These are phyloP conservation scores for Trypanosoma conorhini DNA, from an alignment of 208 protist genomes.

Conservation along the genomic window DNA sequence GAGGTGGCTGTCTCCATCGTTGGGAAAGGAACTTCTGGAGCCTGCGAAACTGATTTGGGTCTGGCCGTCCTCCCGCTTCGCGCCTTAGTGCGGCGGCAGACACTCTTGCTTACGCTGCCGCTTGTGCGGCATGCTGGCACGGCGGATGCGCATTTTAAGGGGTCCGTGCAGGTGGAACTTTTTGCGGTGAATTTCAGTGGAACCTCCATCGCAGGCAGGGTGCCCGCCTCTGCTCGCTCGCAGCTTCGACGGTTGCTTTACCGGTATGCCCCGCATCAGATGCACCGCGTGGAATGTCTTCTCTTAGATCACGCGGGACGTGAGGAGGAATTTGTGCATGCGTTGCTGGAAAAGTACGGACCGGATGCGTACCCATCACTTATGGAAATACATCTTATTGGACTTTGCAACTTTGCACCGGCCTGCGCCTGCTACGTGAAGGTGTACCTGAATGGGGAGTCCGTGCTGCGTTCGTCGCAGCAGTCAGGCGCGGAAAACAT, in stretches of 20 bases:
- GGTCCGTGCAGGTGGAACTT: constrained; percentile 33
- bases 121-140: constrained; percentile 27
- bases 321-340: constrained; percentile 14
- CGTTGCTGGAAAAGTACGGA: constrained; percentile 13
- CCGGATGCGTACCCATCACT: constrained; percentile 3
- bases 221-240: constrained; percentile 3
- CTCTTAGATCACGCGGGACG: constrained; percentile 23
- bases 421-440: constrained; percentile 30
- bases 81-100: background rate
- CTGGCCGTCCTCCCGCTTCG: constrained; percentile 7
- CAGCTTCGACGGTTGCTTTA: constrained; percentile 31
- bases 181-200: constrained; percentile 12
- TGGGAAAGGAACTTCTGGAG: constrained; percentile 15
- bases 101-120: constrained; percentile 16
- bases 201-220: constrained; percentile 5
- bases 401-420: constrained; percentile 13
- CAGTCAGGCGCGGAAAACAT: background rate
- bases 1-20: constrained; percentile 23
- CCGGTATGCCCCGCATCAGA: constrained; percentile 26
- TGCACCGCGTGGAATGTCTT: constrained; percentile 39
- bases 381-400: constrained; percentile 30
- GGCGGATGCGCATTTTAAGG: constrained; percentile 24
- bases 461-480: constrained; percentile 25
- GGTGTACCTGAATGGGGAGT: constrained; percentile 24
- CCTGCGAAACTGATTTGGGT: constrained; percentile 10